A percentile compares a stretch with the other conserved stretches of the same genome.
phyloP scores from a whole-genome alignment of 2,329 filamentous ascomycete species.

The Colletotrichum brevisporum region DNA sequence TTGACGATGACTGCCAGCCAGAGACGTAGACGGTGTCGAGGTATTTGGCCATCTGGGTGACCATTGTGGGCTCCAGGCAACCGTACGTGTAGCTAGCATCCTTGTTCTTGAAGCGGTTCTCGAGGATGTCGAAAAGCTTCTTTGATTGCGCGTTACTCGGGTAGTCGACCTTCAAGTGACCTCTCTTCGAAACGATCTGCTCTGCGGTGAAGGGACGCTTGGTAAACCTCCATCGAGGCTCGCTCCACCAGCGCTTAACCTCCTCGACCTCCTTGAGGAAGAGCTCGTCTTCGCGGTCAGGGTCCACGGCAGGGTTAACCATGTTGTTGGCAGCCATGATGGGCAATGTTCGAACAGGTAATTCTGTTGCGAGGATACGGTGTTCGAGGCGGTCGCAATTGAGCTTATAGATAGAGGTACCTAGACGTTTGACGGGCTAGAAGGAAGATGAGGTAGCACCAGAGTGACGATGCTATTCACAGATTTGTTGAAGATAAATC shows the following conservation, averaged over 20 bases:
- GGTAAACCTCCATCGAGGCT: conserved; percentile 92
- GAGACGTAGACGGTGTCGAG: conserved; percentile 99
- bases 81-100: conserved; percentile 96
- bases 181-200: conserved; percentile 96
- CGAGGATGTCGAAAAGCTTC: conserved; percentile 94
- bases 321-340: conserved; percentile 75
- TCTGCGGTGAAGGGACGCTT: conserved; percentile 95
- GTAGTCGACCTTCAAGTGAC: conserved; percentile 91
- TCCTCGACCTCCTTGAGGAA: conserved; percentile 88
- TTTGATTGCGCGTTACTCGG: conserved; percentile 90
- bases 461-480: conserved; percentile 39
- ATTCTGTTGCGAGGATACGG: neutral
- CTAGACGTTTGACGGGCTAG: conserved; percentile 2
- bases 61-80: conserved; percentile 97
- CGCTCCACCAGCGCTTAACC: conserved; percentile 95
- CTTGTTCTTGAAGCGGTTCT: conserved; percentile 87
- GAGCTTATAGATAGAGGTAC: neutral
- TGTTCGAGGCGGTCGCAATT: neutral
- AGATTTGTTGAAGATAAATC: conserved; percentile 17
- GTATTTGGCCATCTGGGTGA: conserved; percentile 99
- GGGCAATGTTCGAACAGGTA: conserved; percentile 40
- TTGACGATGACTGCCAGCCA: conserved; percentile 98
- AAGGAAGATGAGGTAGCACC: conserved; percentile 5
- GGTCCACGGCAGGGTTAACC: conserved; percentile 69
- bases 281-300: conserved; percentile 72